Percentiles rank a stretch among this genome's conserved stretches.
Evolutionary conservation across 2,329 filamentous ascomycete genomes (phyloP).

Genomic region (Alternaria solani): DNA sequence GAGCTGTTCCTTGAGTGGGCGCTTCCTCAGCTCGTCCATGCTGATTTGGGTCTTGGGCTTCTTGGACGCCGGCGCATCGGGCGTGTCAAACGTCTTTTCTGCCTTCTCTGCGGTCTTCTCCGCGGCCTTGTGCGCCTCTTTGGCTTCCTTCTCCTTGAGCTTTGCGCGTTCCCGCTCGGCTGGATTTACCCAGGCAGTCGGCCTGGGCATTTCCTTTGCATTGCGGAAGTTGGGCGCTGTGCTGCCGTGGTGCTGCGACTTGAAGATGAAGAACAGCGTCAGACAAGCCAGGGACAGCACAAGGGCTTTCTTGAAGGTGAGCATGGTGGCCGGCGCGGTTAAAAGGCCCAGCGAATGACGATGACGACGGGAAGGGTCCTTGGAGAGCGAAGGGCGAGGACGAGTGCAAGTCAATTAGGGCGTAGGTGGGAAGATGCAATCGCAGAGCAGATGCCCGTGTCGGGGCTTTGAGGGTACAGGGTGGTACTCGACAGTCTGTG

Average conservation of each 20-base stretch:
- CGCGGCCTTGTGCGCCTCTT: constrained; percentile 16
- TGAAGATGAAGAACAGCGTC: constrained; percentile 73
- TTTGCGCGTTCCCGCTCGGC: constrained; percentile 21
- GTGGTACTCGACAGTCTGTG: constrained; percentile 5
- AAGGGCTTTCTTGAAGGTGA: constrained; percentile 79
- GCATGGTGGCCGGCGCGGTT: constrained; percentile 63
- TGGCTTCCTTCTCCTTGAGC: constrained; percentile 20
- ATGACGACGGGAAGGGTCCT: neutral
- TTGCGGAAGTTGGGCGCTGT: constrained; percentile 43
- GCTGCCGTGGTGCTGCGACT: constrained; percentile 61
- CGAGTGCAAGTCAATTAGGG: constrained; percentile 8
- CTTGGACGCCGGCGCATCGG: constrained; percentile 43
- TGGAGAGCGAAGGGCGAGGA: neutral
- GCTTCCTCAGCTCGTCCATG: constrained; percentile 73
- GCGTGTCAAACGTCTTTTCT: constrained; percentile 41
- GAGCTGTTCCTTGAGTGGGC: constrained; percentile 80
- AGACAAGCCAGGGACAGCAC: constrained; percentile 74
- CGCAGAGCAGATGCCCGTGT: constrained; percentile 18
- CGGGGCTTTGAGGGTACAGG: constrained; percentile 6
- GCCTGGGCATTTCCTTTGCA: constrained; percentile 48
- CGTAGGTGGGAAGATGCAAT: constrained; percentile 11
- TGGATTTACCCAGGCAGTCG: constrained; percentile 43
- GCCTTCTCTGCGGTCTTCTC: constrained; percentile 26
- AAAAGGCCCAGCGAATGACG: constrained; percentile 1
- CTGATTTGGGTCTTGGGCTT: constrained; percentile 65